phyloP scores from a whole-genome alignment of 2,329 filamentous ascomycete species.

The Madurella fahalii region DNA sequence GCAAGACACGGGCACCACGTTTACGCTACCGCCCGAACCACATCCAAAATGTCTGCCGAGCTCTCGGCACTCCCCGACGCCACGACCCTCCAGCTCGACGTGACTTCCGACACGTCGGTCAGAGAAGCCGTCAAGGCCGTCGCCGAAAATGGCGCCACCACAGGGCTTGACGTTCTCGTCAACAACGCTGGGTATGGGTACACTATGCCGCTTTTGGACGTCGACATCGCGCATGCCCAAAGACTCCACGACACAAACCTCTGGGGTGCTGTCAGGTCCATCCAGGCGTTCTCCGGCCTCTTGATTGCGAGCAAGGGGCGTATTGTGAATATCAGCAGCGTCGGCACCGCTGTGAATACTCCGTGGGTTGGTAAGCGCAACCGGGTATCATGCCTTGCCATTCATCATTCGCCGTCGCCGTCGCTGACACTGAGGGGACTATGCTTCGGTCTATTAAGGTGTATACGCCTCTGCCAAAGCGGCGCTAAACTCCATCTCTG shows the following conservation, averaged over 20 bases:
- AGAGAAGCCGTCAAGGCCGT: conserved; percentile 17
- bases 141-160: conserved; percentile 3
- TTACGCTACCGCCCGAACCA: conserved; percentile 36
- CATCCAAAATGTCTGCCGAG: conserved; percentile 30
- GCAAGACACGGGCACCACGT: conserved; percentile 34
- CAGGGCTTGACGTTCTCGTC: conserved; percentile 24
- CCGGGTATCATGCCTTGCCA: too few relatives aligned
- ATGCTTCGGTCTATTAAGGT: not conserved
- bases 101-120: conserved; percentile 28
- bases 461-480: conserved; percentile 19
- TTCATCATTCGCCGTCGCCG: too few relatives aligned
- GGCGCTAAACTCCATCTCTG: conserved; percentile 10
- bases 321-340: conserved; percentile 25
- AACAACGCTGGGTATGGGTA: conserved; percentile 35
- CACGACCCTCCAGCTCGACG: conserved; percentile 30
- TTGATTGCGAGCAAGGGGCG: conserved; percentile 28
- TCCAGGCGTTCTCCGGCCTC: conserved; percentile 35
- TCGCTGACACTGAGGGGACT: too few relatives aligned
- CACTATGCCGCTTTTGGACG: conserved; percentile 35
- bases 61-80: conserved; percentile 22
- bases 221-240: conserved; percentile 32
- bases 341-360: conserved; percentile 9
- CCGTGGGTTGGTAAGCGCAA: conserved; percentile 20
- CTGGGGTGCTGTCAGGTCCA: conserved; percentile 34
- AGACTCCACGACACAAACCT: conserved; percentile 40